Evolutionary conservation across 179 eudicot species (phyloP), one percentile per base, ranked within the genome.

Genomic region (Heliamphora pulchella): DNA sequence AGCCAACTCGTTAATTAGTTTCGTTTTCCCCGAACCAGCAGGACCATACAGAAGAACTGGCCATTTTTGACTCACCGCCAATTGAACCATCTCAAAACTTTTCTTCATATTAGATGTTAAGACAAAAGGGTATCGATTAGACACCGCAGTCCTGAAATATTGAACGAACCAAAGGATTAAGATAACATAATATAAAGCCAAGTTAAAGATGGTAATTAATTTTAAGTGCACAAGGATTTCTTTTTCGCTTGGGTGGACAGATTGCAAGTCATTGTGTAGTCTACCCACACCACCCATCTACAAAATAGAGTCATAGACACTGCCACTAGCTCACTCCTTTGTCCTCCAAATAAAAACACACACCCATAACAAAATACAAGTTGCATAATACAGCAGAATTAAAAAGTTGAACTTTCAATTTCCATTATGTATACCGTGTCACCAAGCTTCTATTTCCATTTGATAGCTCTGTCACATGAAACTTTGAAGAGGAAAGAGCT

Each of bases 21-120:
- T 91, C 71, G 96, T 96, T 86, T 96, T 96, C 81, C 99, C 99
- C 8, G 89, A 81, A 74, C 99, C 99, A 81, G 96, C 88, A 64
- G 99, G 91, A 78, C 99, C 99, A 89, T 91, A 89, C 69, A 96
- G 87, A 85, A 96, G 98, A 90, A 96, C 92, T 79, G 99, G 97
- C 99, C 99, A 91, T 86, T 87, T 92, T 83, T 94, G 98, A 80
- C 84, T 89, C 79, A 92, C 90, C 62, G 99, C 98, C 84, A 94
- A 82, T 46, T 87, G 81, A 51, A 89, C 96, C 91, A 97, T 96
- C 86, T 96, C 97, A 86, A 80, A 87, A 86, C 97, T 87, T 81
- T 80, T 91, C 84, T 81, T 85, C 81, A 92, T 79, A 72, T 93
- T 83, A 78, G 94, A 85, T 63, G 99, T 92, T 89, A 94, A 80